Base-by-base conservation (phyloP, 257 asterid species). In the Solanum tarijense region DNA sequence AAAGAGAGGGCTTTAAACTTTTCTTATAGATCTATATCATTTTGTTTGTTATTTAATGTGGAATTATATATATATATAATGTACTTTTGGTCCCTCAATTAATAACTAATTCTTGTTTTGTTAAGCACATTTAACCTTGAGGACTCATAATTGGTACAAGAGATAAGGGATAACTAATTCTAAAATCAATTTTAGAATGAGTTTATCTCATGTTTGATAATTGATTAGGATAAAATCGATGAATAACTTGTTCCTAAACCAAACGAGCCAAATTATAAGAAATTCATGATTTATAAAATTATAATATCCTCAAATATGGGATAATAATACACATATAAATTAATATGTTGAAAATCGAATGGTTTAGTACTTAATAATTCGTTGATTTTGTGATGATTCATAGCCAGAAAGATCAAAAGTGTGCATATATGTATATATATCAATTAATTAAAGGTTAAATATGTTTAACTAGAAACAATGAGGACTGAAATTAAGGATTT, bases 201-300 rank as follows among this genome's bases (percentile, higher is more conserved):
- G 5, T 20, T 55, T 20, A 55, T 55, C 65, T 0, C 11, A 20
- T 55, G 65, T 55, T 55, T 55, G 23, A 14, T 48, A 13, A 48
- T 48, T 48, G 23, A 7, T 55, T 55, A 55, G 11, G 25, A 18
- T 55, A 55, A 55, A 55, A 55, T 55, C 2, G 4, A 18, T 18
- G 25, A 55, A 18, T 18, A 20, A 0, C 25, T 20, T 3, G 0
- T 55, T 3, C 5, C 2, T 1, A 2, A 20, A 55, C 1, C 25
- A 55, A 55, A 20, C 2, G 1, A 55, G 4, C 10, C 10, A 0
- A 55, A 7, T 55, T 55, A 55, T 2, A 8, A 0, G 14, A 71
- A 32, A 72, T 32, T 2, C 12, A 72, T 18, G 25, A 32, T 32
- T 32, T 16, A 18, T 8, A 18, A 1, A 32, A 72, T 72, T 18